Evolutionary conservation across 139 green algal genomes (phyloP), one percentile per base, ranked within the genome.

Genomic region (Diplosphaera chodatii): DNA sequence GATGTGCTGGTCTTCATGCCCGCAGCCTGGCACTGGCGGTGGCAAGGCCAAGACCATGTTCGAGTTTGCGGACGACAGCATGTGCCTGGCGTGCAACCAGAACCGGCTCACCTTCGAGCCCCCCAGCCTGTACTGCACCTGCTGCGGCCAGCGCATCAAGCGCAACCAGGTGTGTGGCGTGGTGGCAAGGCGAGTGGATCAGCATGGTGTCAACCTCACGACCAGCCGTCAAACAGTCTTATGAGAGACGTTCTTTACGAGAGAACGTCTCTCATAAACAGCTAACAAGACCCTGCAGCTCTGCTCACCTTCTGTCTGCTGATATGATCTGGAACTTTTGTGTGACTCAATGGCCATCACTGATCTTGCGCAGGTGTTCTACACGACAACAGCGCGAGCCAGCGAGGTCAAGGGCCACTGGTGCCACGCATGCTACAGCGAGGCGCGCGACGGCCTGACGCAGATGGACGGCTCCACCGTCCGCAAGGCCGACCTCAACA

Each of bases 61-160:
- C 59, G 59, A 65, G 28, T 32, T 33, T 6, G 41, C 73, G n/a
- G 72, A 82, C 41, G 83, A 91, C 59, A 83, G 86, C 27, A 71
- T 68, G 40, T 98, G 93, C 88, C 82, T 80, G 32, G 85, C 90
- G 20, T 99, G 94, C 78, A 59, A 73, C 28, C 77, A 87, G 6
- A 89, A 87, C 31, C 91, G 89, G 64, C 84, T 98, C 29, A 90
- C 83, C 13, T 99, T 98, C 78, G 95, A 99, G 84, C 95, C 95
- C 32, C 91, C 91, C 22, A 85, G 88, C 29, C 76, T 99, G 55
- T 98, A 97, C 83, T 99, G 95, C 84, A 89, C 84, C 27, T 63
- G 63, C 41, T 99, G 95, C 78, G 85, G 78, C 2, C 77, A 87
- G 69, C 89, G 90, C 63, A 97, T 99, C 85, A 98, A 98, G 85